phyloP scores from a whole-genome alignment of 805 yeast genomes.

The Naumovozyma baii region DNA sequence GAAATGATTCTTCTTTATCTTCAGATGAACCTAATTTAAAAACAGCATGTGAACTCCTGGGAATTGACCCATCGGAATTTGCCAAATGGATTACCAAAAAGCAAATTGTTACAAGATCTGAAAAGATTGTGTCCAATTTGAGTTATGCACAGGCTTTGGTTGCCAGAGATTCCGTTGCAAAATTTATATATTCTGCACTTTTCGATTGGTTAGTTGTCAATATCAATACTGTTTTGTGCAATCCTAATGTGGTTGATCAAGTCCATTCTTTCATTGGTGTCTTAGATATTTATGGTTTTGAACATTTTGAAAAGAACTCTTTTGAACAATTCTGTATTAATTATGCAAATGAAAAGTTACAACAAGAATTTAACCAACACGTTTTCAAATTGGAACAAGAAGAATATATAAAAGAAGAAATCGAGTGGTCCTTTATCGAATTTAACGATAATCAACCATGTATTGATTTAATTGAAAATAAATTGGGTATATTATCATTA shows the following conservation, averaged over 20 bases:
- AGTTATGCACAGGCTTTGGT: constrained; percentile 77
- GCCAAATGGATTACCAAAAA: constrained; percentile 90
- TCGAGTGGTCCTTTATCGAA: constrained; percentile 94
- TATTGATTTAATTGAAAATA: constrained; percentile 81
- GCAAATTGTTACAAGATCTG: constrained; percentile 86
- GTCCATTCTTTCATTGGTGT: constrained; percentile 83
- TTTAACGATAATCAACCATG: constrained; percentile 96
- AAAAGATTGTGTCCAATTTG: constrained; percentile 77
- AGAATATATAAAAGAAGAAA: constrained; percentile 83
- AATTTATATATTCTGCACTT: constrained; percentile 81
- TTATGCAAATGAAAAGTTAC: constrained; percentile 92
- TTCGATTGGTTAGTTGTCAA: constrained; percentile 91
- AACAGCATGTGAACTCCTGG: constrained; percentile 76
- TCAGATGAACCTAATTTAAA: constrained; percentile 80
- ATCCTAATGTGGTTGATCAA: constrained; percentile 52
- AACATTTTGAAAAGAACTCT: constrained; percentile 87
- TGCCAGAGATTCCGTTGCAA: constrained; percentile 94
- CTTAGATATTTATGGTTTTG: constrained; percentile 94
- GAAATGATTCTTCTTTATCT: constrained; percentile 71
- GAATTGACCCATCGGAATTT: constrained; percentile 61
- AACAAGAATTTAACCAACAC: constrained; percentile 95
- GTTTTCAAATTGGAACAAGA: constrained; percentile 96
- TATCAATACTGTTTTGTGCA: constrained; percentile 73
- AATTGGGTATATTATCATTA: constrained; percentile 76
- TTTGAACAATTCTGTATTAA: constrained; percentile 97